Evolutionary conservation across 345 rosid genomes (phyloP).

Genomic region (Geranium brycei): DNA sequence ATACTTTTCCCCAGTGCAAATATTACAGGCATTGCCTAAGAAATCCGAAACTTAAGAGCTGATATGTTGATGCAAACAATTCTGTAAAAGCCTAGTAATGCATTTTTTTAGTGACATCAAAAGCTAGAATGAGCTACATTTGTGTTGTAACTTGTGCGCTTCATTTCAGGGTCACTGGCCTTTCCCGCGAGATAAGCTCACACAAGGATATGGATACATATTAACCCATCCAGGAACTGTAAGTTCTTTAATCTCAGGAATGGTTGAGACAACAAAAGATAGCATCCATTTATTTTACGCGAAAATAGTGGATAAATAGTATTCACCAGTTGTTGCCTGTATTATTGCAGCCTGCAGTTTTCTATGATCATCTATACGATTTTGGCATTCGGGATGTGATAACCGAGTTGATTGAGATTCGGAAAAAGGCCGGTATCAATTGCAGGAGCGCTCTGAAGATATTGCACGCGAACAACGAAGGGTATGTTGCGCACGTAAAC

Average conservation of each 20-base stretch:
- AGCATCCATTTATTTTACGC: too few species aligned
- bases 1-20: too few species aligned
- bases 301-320: too few species aligned
- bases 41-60: too few species aligned
- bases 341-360: constrained; percentile 25
- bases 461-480: constrained; percentile 34
- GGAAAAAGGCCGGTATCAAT: constrained; percentile 26
- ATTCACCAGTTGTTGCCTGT: too few species aligned
- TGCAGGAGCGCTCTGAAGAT: constrained; percentile 29
- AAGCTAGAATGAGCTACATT: too few species aligned
- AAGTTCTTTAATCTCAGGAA: constrained; percentile 6
- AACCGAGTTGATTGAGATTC: constrained; percentile 27
- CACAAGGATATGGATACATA: constrained; percentile 37
- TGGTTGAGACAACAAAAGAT: too few species aligned
- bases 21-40: too few species aligned
- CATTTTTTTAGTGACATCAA: too few species aligned
- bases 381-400: constrained; percentile 28
- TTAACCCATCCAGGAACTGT: constrained; percentile 45
- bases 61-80: too few species aligned
- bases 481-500: constrained; percentile 29
- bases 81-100: too few species aligned
- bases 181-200: constrained; percentile 35
- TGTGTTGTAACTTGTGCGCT: too few species aligned
- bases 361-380: constrained; percentile 37
- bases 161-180: constrained; percentile 41